Evolutionary conservation across 2,329 filamentous ascomycete species (phyloP).

Genomic region (Aspergillus ochraceoroseus): DNA sequence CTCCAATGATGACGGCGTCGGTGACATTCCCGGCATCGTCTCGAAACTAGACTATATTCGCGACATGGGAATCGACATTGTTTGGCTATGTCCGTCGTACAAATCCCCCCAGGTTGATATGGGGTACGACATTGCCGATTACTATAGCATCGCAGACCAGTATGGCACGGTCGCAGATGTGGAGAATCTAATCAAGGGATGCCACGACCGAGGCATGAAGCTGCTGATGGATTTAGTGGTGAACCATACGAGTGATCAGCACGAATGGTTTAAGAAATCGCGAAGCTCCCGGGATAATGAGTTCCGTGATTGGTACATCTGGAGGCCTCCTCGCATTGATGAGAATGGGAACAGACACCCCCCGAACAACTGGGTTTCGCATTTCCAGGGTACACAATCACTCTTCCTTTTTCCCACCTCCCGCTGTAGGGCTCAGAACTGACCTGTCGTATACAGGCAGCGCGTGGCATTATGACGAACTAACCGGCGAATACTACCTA

Average conservation of each 20-base stretch:
- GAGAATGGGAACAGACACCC: conserved; percentile 58
- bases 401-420: conserved; percentile 19
- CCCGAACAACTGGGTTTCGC: conserved; percentile 62
- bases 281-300: conserved; percentile 56
- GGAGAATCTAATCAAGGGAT: conserved; percentile 56
- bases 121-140: conserved; percentile 56
- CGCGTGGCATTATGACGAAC: conserved; percentile 59
- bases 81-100: conserved; percentile 53
- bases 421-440: too few relatives aligned
- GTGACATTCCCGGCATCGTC: conserved; percentile 61
- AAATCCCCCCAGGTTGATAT: conserved; percentile 53
- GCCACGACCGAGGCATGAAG: conserved; percentile 61
- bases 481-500: conserved; percentile 70
- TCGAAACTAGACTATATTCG: conserved; percentile 61
- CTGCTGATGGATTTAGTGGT: conserved; percentile 71
- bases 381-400: conserved; percentile 29
- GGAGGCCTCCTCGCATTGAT: conserved; percentile 50
- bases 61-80: conserved; percentile 57
- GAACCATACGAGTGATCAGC: conserved; percentile 70
- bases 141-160: conserved; percentile 59
- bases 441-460: too few relatives aligned
- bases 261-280: conserved; percentile 67
- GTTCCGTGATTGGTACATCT: conserved; percentile 66
- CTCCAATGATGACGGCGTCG: conserved; percentile 52
- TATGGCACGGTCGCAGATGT: conserved; percentile 66